Evolutionary conservation across 805 yeast genomes (phyloP).

Genomic region (Naumovozyma baii): DNA sequence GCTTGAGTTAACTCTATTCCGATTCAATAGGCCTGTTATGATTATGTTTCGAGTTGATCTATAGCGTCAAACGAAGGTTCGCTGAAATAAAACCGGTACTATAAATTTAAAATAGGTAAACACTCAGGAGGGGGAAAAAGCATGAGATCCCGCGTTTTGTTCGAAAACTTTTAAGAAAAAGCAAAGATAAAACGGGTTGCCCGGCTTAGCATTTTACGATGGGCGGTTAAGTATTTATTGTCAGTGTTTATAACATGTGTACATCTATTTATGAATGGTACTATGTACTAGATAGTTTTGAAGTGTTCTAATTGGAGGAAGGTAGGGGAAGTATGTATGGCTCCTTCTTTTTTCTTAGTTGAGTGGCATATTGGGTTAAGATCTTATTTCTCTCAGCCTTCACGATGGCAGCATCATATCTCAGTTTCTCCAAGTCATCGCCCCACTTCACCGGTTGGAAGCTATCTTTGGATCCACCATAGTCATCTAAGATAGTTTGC

Average conservation of each 20-base stretch:
- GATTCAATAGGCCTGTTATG: too few relatives aligned
- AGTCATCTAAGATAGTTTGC: slow-evolving; percentile 13
- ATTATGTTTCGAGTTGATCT: too few relatives aligned
- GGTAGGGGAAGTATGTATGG: slow-evolving; percentile 9
- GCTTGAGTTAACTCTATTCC: neutral
- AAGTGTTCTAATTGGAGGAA: neutral
- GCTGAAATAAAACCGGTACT: neutral
- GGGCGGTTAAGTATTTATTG: too few relatives aligned
- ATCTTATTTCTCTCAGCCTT: slow-evolving; percentile 17
- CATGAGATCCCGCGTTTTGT: too few relatives aligned
- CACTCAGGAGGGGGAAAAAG: neutral
- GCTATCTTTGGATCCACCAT: slow-evolving; percentile 9
- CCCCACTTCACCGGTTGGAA: slow-evolving; percentile 24
- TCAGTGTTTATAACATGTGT: too few relatives aligned
- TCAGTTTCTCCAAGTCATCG: slow-evolving; percentile 7
- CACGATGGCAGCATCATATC: slow-evolving; percentile 10
- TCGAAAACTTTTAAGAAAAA: too few relatives aligned
- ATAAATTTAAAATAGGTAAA: neutral
- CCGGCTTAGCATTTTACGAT: too few relatives aligned
- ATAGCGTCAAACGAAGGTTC: neutral
- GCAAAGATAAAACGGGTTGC: neutral
- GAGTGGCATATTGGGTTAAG: slow-evolving; percentile 11
- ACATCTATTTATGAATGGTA: neutral
- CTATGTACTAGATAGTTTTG: neutral
- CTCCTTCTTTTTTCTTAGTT: slow-evolving; percentile 10